phyloP scores from a whole-genome alignment of 2,329 filamentous ascomycete species.

The Nigrospora oryzae region DNA sequence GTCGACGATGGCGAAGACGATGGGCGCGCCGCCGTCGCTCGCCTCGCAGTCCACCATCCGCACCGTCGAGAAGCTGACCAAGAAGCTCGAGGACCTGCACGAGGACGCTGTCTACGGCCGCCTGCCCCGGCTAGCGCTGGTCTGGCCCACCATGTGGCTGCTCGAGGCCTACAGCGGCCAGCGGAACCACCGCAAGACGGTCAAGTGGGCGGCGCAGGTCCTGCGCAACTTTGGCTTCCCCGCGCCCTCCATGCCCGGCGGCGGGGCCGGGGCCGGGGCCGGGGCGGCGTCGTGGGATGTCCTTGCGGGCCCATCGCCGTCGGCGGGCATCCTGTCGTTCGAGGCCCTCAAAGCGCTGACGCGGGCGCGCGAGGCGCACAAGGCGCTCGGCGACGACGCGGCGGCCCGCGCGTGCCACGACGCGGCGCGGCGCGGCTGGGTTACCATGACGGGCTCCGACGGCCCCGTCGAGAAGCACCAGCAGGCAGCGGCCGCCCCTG shows the following conservation, averaged over 20 bases:
- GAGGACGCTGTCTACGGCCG: conserved; percentile 19
- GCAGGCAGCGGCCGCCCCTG: background rate
- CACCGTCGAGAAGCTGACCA: conserved; percentile 18
- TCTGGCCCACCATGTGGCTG: conserved; percentile 27
- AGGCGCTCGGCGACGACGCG: conserved; percentile 15
- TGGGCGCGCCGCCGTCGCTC: conserved; percentile 6
- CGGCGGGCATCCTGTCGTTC: conserved; percentile 18
- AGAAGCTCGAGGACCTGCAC: conserved; percentile 22
- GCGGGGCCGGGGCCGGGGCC: too few relatives aligned
- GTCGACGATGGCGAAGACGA: too few relatives aligned
- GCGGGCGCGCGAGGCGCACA: conserved; percentile 19
- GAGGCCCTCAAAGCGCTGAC: conserved; percentile 24
- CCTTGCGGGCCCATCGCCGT: conserved; percentile 5
- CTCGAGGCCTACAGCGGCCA: conserved; percentile 20
- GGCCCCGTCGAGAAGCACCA: too few relatives aligned
- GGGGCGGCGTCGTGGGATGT: conserved; percentile 12
- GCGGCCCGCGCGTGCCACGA: conserved; percentile 16
- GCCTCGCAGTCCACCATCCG: conserved; percentile 22
- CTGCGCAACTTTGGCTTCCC: conserved; percentile 25
- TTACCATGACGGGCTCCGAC: conserved; percentile 22
- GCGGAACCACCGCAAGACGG: conserved; percentile 22
- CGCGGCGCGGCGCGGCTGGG: conserved; percentile 20
- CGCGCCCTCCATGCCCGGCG: background rate
- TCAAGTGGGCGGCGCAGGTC: conserved; percentile 17
- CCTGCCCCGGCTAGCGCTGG: conserved; percentile 22